phyloP scores from a whole-genome alignment of 208 protist genomes.

The Acanthamoeba triangularis region DNA sequence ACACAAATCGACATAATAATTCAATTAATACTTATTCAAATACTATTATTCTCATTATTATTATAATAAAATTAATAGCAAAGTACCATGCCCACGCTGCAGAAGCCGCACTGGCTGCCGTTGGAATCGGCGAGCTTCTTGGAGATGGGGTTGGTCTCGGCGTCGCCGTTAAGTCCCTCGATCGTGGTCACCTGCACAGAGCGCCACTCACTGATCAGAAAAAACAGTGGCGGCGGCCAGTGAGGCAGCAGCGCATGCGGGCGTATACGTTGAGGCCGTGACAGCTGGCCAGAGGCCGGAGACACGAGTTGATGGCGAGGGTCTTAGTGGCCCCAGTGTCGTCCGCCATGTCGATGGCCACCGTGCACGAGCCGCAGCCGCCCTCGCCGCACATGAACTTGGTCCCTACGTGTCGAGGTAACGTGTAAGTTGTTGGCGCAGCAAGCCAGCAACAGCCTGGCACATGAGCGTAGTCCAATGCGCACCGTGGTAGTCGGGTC shows the following conservation, averaged over 20 bases:
- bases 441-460: no score
- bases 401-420: no score
- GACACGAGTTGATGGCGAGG: slow-evolving; percentile 73
- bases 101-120: slow-evolving; percentile 80
- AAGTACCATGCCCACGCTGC: slow-evolving; percentile 77
- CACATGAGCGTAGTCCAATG: no score
- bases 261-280: slow-evolving; percentile 46
- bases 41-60: no score
- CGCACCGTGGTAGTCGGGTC: no score
- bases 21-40: no score
- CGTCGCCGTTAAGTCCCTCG: neutral
- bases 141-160: slow-evolving; percentile 16
- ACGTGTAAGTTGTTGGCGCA: no score
- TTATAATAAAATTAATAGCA: no score
- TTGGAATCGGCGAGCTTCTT: slow-evolving; percentile 74
- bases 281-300: slow-evolving; percentile 53
- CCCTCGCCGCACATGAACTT: slow-evolving; percentile 80
- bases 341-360: slow-evolving; percentile 10
- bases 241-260: no score
- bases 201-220: neutral
- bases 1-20: no score
- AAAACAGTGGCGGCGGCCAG: no score
- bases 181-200: neutral
- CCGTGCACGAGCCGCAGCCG: slow-evolving; percentile 80
- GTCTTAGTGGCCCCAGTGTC: neutral